Conservation (phyloP, 441 rosid genomes). For the Breynia disticha region DNA sequence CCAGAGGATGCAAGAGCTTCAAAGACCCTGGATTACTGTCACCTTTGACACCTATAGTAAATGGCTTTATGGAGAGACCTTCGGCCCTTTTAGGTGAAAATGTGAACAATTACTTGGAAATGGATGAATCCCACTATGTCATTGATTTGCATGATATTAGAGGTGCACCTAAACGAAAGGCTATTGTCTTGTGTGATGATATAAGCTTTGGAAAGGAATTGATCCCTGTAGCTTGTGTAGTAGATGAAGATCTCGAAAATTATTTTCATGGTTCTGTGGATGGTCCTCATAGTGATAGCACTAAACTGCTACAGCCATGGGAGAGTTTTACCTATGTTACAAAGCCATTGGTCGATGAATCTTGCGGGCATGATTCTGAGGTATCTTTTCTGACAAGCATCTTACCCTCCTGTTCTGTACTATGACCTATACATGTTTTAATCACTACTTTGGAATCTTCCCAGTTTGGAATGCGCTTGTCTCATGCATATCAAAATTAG, state of each 20-base stretch:
- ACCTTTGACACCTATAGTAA: conserved; percentile 37
- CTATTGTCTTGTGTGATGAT: conserved; percentile 55
- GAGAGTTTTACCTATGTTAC: conserved; percentile 63
- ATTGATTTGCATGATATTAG: conserved; percentile 54
- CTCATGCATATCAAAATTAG: conserved; percentile 2
- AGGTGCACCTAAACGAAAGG: conserved; percentile 36
- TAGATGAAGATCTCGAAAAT: conserved; percentile 52
- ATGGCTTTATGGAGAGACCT: conserved; percentile 20
- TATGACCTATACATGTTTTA: too few species aligned
- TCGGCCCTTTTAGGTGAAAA: conserved; percentile 22
- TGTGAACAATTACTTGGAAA: conserved; percentile 40
- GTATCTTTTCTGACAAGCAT: conserved; percentile 28
- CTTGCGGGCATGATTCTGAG: conserved; percentile 43
- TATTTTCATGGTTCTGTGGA: conserved; percentile 21
- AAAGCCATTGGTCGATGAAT: conserved; percentile 46
- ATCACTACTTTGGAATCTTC: too few species aligned
- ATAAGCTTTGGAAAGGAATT: conserved; percentile 84
- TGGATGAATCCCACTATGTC: conserved; percentile 82
- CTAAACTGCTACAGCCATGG: conserved; percentile 56
- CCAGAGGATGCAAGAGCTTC: conserved; percentile 66
- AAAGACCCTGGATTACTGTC: conserved; percentile 29
- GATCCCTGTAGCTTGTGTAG: conserved; percentile 62
- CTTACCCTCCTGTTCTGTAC: too few species aligned
- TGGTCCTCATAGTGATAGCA: conserved; percentile 23
- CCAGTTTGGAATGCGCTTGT: too few species aligned